Conservation (phyloP, 75 land plant species). For the Cryptomeria japonica region DNA sequence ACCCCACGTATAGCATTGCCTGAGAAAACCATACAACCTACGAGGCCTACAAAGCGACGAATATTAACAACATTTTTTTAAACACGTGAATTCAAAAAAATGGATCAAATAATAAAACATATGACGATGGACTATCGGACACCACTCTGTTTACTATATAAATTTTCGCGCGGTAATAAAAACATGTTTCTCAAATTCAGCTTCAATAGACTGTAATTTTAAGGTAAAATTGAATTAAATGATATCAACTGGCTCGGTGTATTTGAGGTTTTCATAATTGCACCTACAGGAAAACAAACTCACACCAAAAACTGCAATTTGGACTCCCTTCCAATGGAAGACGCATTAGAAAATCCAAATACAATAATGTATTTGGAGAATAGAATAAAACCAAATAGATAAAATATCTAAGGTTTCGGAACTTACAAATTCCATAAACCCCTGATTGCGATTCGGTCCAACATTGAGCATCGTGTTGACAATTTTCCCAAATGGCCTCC, state of each 20-base stretch:
- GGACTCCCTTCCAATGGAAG: neutral
- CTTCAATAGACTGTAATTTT: neutral
- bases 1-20: neutral
- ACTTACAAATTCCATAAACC: conserved; percentile 93
- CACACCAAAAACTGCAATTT: neutral
- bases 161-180: neutral
- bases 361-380: neutral
- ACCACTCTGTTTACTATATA: neutral
- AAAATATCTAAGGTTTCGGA: neutral
- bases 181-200: neutral
- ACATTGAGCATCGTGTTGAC: conserved; percentile 95
- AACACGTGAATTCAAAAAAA: neutral
- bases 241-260: neutral
- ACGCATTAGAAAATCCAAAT: neutral
- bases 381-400: neutral
- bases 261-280: neutral
- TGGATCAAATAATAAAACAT: neutral
- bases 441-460: conserved; percentile 90
- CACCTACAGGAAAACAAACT: neutral
- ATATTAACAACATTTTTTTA: neutral
- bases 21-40: neutral
- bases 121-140: neutral
- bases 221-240: neutral
- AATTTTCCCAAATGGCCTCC: conserved; percentile 88
- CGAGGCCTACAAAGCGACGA: neutral